These are phyloP conservation scores for Pochonia chlamydosporia DNA, from an alignment of 2,329 filamentous ascomycete genomes.

Conservation along the genomic window DNA sequence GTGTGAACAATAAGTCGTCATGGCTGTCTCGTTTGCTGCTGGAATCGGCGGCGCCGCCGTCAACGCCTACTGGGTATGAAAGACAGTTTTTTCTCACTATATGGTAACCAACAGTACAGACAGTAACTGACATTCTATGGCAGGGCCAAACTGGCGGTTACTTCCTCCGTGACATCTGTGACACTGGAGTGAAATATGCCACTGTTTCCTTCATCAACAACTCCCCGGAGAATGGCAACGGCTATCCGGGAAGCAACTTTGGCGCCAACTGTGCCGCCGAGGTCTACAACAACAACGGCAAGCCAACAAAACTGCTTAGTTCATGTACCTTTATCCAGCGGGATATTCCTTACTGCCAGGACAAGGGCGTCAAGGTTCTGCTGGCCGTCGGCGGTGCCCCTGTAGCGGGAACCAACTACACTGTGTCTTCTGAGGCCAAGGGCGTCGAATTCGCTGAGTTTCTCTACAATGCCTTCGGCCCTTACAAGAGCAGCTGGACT, in stretches of 20 bases:
- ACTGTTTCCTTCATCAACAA: slow-evolving; percentile 32
- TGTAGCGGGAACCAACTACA: slow-evolving; percentile 22
- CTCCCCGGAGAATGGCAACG: slow-evolving; percentile 28
- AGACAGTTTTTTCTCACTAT: not conserved
- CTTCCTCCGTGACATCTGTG: slow-evolving; percentile 28
- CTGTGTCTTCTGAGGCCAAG: slow-evolving; percentile 22
- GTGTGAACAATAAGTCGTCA: slow-evolving; percentile 3
- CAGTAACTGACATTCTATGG: slow-evolving; percentile 2
- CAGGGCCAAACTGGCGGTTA: slow-evolving; percentile 31
- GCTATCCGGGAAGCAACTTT: slow-evolving; percentile 34
- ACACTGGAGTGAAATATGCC: slow-evolving; percentile 29
- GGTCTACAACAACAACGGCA: slow-evolving; percentile 15
- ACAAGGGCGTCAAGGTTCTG: slow-evolving; percentile 35
- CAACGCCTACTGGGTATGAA: slow-evolving; percentile 3
- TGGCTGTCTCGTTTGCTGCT: slow-evolving; percentile 17
- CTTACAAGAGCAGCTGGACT: slow-evolving; percentile 22
- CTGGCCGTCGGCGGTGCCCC: slow-evolving; percentile 34
- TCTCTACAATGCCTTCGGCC: slow-evolving; percentile 33
- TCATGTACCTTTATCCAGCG: slow-evolving; percentile 29
- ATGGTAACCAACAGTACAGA: not conserved
- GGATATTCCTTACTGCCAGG: slow-evolving; percentile 36
- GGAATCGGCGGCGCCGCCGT: not conserved
- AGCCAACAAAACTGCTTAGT: slow-evolving; percentile 24
- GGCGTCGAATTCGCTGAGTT: slow-evolving; percentile 32
- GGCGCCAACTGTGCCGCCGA: slow-evolving; percentile 30